phyloP scores from a whole-genome alignment of 352 stramenopile species.

The Globisporangium ultimum region DNA sequence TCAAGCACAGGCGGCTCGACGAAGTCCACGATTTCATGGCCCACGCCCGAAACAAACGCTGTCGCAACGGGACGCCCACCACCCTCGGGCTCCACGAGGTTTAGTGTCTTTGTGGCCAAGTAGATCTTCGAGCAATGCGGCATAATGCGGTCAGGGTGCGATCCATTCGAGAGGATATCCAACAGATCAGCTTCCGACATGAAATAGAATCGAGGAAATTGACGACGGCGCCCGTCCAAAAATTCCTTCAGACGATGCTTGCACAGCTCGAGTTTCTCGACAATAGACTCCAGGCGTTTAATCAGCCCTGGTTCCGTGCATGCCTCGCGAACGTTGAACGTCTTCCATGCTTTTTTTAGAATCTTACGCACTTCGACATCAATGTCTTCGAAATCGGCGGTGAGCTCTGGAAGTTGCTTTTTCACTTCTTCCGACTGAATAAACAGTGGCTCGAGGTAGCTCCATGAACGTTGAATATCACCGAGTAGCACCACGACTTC shows the following conservation, averaged over 20 bases:
- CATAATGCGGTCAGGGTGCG: conserved; percentile 92
- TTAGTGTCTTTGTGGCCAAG: conserved; percentile 91
- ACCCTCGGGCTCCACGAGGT: conserved; percentile 55
- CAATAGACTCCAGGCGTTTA: conserved; percentile 88
- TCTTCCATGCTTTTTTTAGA: conserved; percentile 82
- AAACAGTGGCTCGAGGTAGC: conserved; percentile 95
- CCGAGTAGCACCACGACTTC: conserved; percentile 94
- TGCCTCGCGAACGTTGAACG: conserved; percentile 86
- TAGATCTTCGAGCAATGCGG: conserved; percentile 96
- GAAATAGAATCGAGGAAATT: conserved; percentile 94
- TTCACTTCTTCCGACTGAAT: conserved; percentile 97
- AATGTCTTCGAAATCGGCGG: conserved; percentile 92
- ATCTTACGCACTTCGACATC: conserved; percentile 91
- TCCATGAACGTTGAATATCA: conserved; percentile 96
- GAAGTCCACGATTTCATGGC: conserved; percentile 93
- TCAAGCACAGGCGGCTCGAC: conserved; percentile 89
- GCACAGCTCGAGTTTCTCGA: conserved; percentile 92
- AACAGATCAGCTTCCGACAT: conserved; percentile 91
- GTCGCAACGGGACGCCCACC: conserved; percentile 81
- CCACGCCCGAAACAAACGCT: conserved; percentile 92
- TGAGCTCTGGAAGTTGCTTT: conserved; percentile 92
- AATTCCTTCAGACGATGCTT: conserved; percentile 96
- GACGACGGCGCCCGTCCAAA: conserved; percentile 90
- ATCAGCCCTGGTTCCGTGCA: conserved; percentile 90
- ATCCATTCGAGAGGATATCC: conserved; percentile 95